These are phyloP conservation scores for Xylaria venustula DNA, from an alignment of 495 filamentous ascomycete species.

Conservation along the genomic window DNA sequence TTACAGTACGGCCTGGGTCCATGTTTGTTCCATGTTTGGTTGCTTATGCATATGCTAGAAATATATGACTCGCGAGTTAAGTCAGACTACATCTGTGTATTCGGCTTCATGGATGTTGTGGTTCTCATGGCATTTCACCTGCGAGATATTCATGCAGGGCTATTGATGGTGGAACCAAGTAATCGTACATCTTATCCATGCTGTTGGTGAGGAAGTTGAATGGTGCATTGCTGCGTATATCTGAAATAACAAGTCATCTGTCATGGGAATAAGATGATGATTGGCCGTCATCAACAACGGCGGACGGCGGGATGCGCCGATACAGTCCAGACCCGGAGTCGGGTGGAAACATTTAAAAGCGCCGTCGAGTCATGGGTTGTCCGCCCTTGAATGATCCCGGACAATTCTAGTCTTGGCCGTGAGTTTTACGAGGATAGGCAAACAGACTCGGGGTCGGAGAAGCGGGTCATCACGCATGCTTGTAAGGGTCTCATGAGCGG, in stretches of 20 bases:
- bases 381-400: background rate
- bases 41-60: background rate
- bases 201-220: no score
- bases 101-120: no score
- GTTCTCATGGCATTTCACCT: no score
- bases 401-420: background rate
- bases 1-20: no score
- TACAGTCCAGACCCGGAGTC: background rate
- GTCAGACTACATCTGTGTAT: no score
- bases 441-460: background rate
- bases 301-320: slow-evolving; percentile 5
- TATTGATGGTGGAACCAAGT: no score
- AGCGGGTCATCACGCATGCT: slow-evolving; percentile 1
- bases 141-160: no score
- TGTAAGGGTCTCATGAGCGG: background rate
- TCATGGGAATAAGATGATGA: background rate
- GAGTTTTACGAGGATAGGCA: background rate
- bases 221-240: no score
- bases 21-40: background rate
- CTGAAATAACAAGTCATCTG: no score
- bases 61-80: no score
- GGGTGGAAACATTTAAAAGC: background rate
- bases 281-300: no score
- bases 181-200: no score
- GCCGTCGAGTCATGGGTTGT: background rate